These are phyloP conservation scores for Aureobasidium sp. DNA, from an alignment of 2,329 filamentous ascomycete genomes.

Conservation along the genomic window DNA sequence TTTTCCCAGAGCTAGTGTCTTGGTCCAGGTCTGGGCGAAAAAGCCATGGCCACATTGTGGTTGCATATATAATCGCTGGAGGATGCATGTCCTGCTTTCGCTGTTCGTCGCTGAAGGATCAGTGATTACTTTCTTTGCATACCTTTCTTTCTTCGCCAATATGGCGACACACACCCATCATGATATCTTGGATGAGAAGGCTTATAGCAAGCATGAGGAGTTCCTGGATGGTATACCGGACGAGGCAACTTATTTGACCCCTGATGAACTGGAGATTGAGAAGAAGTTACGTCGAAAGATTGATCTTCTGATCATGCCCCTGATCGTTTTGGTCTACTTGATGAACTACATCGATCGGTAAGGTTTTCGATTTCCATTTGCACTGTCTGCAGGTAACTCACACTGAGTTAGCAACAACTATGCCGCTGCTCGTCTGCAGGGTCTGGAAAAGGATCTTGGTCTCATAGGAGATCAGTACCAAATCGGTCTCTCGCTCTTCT, in stretches of 20 bases:
- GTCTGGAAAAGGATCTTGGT: constrained; percentile 66
- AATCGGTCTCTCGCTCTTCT: constrained; percentile 42
- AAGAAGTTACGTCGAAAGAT: constrained; percentile 73
- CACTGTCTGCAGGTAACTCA: background rate
- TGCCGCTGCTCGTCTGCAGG: constrained; percentile 70
- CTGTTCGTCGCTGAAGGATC: background rate
- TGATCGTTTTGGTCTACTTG: constrained; percentile 79
- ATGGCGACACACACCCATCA: constrained; percentile 10
- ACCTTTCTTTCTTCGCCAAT: background rate
- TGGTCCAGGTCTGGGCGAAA: constrained; percentile 13
- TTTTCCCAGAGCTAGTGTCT: constrained; percentile 12
- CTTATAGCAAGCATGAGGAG: constrained; percentile 8
- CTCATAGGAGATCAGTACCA: constrained; percentile 70
- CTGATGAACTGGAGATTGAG: constrained; percentile 49
- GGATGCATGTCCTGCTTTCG: background rate
- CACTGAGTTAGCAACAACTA: constrained; percentile 59
- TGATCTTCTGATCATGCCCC: constrained; percentile 72
- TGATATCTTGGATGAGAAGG: constrained; percentile 13
- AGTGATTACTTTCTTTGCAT: background rate
- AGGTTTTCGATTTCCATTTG: background rate
- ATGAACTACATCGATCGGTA: constrained; percentile 70
- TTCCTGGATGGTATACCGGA: background rate
- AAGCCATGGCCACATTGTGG: constrained; percentile 16
- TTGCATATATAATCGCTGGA: constrained; percentile 9
- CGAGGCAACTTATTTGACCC: constrained; percentile 26